These are phyloP conservation scores for Yarrowia sp. DNA, from an alignment of 805 yeast genomes.

Conservation along the genomic window DNA sequence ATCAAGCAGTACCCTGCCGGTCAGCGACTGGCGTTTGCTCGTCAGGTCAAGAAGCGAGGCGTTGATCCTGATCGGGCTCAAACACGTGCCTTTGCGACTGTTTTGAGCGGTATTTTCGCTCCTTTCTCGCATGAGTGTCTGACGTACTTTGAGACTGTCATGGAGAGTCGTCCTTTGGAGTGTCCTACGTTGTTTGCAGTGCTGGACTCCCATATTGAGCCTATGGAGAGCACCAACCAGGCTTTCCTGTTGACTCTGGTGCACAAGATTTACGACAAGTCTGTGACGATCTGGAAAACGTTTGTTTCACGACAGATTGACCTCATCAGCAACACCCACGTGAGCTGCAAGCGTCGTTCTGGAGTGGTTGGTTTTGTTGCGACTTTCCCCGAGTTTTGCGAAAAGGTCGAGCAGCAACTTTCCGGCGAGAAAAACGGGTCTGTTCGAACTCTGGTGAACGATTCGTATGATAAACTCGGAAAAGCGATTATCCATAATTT, in stretches of 20 bases:
- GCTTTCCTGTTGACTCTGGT: constrained; percentile 58
- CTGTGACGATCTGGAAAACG: constrained; percentile 56
- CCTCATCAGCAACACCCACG: constrained; percentile 43
- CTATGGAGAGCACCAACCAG: constrained; percentile 50
- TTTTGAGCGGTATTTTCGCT: constrained; percentile 50
- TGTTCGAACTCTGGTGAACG: constrained; percentile 34
- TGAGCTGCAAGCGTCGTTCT: constrained; percentile 41
- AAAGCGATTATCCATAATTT: constrained; percentile 39
- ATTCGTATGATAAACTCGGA: constrained; percentile 38
- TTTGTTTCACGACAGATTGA: constrained; percentile 55
- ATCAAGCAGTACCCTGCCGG: constrained; percentile 38
- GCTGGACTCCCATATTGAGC: constrained; percentile 43
- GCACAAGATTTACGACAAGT: constrained; percentile 51
- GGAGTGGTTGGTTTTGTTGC: constrained; percentile 48
- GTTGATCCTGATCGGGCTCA: constrained; percentile 49
- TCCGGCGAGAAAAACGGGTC: constrained; percentile 29
- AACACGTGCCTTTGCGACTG: constrained; percentile 48
- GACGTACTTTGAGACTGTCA: constrained; percentile 38
- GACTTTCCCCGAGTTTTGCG: constrained; percentile 49
- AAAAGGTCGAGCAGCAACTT: constrained; percentile 40
- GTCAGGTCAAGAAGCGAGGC: constrained; percentile 37
- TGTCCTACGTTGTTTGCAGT: constrained; percentile 46
- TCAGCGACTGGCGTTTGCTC: constrained; percentile 33
- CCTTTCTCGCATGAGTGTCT: constrained; percentile 38
- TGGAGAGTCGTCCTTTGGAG: constrained; percentile 44